These are phyloP conservation scores for Lathyrus tuberosus DNA, from an alignment of 306 rosid genomes.

Conservation along the genomic window DNA sequence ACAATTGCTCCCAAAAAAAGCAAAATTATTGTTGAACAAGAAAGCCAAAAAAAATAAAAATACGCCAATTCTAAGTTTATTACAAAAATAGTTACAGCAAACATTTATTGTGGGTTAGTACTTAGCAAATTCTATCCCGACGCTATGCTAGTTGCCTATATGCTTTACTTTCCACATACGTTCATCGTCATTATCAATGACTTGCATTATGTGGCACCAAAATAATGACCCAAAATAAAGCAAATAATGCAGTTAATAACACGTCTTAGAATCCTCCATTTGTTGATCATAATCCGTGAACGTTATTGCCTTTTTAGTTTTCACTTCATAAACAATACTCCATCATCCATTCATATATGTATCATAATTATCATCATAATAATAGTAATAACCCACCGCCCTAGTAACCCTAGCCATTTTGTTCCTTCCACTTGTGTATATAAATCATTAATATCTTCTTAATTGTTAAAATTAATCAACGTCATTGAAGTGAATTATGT, in stretches of 20 bases:
- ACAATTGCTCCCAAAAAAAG: neutral
- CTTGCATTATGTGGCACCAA: conserved; percentile 33
- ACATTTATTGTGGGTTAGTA: neutral
- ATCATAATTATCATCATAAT: neutral
- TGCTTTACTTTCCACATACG: conserved; percentile 42
- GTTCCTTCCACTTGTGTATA: neutral
- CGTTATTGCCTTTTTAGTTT: conserved; percentile 22
- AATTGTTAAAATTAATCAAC: conserved; percentile 11
- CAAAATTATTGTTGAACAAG: conserved; percentile 22
- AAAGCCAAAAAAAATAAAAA: conserved; percentile 27
- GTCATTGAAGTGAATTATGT: conserved; percentile 15
- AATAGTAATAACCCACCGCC: conserved; percentile 22
- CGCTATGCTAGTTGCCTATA: conserved; percentile 16
- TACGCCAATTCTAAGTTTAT: neutral
- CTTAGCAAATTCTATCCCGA: conserved; percentile 2
- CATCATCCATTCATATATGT: neutral
- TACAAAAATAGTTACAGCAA: neutral
- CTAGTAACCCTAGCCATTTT: conserved; percentile 11
- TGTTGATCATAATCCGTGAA: conserved; percentile 44
- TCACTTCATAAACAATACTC: neutral
- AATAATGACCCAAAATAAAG: conserved; percentile 35
- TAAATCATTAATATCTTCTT: neutral
- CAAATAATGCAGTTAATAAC: conserved; percentile 31
- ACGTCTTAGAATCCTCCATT: conserved; percentile 20
- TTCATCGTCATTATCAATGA: conserved; percentile 33